These are phyloP conservation scores for Trichoderma pleuroti DNA, from an alignment of 2,329 filamentous ascomycete genomes.

Conservation along the genomic window DNA sequence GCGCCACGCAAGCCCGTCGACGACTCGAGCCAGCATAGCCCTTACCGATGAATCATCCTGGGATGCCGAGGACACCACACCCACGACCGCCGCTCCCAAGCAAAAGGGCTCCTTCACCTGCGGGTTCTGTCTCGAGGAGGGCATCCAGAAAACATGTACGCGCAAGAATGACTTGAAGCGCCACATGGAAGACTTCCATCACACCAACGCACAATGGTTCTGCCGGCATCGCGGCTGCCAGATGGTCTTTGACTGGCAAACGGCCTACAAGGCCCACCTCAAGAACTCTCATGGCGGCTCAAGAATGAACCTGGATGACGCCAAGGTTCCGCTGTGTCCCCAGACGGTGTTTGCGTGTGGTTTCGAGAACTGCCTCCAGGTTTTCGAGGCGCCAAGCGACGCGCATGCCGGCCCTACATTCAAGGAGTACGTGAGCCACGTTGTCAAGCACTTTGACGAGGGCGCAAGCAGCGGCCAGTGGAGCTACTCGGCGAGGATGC, in stretches of 20 bases:
- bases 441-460: constrained; percentile 47
- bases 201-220: constrained; percentile 45
- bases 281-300: constrained; percentile 43
- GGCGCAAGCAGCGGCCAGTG: constrained; percentile 39
- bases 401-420: constrained; percentile 38
- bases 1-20: constrained; percentile 24
- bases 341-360: constrained; percentile 49
- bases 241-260: constrained; percentile 47
- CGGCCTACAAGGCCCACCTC: constrained; percentile 45
- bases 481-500: constrained; percentile 44
- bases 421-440: constrained; percentile 45
- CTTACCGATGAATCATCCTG: constrained; percentile 23
- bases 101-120: constrained; percentile 39
- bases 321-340: constrained; percentile 42
- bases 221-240: constrained; percentile 43
- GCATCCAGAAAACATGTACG: constrained; percentile 42
- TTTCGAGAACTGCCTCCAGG: constrained; percentile 42
- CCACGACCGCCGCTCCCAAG: constrained; percentile 30
- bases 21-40: constrained; percentile 10
- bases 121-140: constrained; percentile 42
- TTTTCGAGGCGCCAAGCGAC: constrained; percentile 43
- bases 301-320: constrained; percentile 40
- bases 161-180: constrained; percentile 48
- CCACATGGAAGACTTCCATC: constrained; percentile 48
- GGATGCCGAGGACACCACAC: constrained; percentile 24